A percentile compares a stretch with the other conserved stretches of the same genome.
These are phyloP conservation scores for Suhomyces sp. DNA, from an alignment of 805 yeast genomes.

Conservation along the genomic window DNA sequence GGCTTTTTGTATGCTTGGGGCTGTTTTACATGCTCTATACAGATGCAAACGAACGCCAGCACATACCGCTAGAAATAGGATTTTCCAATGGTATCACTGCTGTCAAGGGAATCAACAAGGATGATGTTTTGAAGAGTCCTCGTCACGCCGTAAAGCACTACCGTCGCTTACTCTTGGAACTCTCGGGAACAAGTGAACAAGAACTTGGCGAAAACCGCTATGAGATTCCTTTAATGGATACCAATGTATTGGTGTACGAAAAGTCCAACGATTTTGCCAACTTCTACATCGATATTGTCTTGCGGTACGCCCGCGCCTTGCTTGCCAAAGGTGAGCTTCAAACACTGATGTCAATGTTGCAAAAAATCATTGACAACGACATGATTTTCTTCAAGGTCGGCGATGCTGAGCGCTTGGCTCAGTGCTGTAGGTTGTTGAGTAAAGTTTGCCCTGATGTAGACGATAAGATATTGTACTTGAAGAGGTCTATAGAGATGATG, in stretches of 20 bases:
- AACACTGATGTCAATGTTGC: slow-evolving; percentile 26
- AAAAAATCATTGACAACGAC: slow-evolving; percentile 33
- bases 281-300: slow-evolving; percentile 42
- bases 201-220: slow-evolving; percentile 22
- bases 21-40: slow-evolving; percentile 37
- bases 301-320: slow-evolving; percentile 39
- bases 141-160: slow-evolving; percentile 44
- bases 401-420: slow-evolving; percentile 39
- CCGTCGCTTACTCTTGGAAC: slow-evolving; percentile 32
- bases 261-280: slow-evolving; percentile 35
- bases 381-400: slow-evolving; percentile 37
- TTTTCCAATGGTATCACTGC: slow-evolving; percentile 33
- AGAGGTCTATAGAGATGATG: slow-evolving; percentile 34
- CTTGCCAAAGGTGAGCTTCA: slow-evolving; percentile 39
- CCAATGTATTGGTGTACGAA: slow-evolving; percentile 26
- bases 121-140: slow-evolving; percentile 41
- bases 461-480: slow-evolving; percentile 25
- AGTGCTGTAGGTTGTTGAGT: slow-evolving; percentile 36
- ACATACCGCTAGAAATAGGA: slow-evolving; percentile 38
- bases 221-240: slow-evolving; percentile 33
- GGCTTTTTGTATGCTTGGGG: slow-evolving; percentile 36
- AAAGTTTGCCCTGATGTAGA: slow-evolving; percentile 19
- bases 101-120: slow-evolving; percentile 43
- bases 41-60: slow-evolving; percentile 39
- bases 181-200: slow-evolving; percentile 28